Conservation (phyloP, 1,284 basidiomycete species). For the Papiliotrema terrestris region DNA sequence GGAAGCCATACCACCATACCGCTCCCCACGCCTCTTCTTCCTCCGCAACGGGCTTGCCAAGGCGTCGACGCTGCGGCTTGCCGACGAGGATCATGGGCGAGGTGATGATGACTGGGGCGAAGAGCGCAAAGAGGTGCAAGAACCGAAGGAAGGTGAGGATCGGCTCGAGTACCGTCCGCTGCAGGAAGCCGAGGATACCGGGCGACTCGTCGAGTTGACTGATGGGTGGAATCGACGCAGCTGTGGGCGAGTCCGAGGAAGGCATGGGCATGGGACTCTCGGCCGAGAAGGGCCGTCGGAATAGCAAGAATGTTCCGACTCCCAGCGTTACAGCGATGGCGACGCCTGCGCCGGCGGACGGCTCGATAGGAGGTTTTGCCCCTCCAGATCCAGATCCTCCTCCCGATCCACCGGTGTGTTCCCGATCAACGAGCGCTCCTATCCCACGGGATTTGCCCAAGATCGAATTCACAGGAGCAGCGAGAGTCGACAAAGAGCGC, state of each 20-base stretch:
- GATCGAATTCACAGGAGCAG: constrained; percentile 11
- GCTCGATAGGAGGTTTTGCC: neutral
- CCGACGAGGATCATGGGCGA: constrained; percentile 84
- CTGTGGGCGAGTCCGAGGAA: neutral
- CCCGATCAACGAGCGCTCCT: neutral
- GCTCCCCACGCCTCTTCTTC: constrained; percentile 77
- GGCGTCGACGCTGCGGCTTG: constrained; percentile 44
- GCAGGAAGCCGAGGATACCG: constrained; percentile 12
- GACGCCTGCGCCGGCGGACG: neutral
- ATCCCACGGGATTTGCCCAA: neutral
- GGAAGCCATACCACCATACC: constrained; percentile 90
- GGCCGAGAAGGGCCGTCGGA: neutral
- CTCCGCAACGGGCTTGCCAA: constrained; percentile 43
- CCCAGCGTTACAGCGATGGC: neutral
- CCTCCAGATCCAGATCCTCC: neutral
- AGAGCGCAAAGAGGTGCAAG: constrained; percentile 75
- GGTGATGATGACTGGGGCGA: constrained; percentile 80
- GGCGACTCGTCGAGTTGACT: neutral
- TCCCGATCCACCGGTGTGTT: neutral
- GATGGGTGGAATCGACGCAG: neutral
- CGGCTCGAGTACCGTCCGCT: constrained; percentile 70
- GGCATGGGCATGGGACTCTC: neutral
- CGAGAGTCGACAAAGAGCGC: constrained; percentile 31
- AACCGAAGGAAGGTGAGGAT: constrained; percentile 80
- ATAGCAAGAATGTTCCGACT: neutral